These are phyloP conservation scores for Penicillium coffeae DNA, from an alignment of 495 filamentous ascomycete species.

Conservation along the genomic window DNA sequence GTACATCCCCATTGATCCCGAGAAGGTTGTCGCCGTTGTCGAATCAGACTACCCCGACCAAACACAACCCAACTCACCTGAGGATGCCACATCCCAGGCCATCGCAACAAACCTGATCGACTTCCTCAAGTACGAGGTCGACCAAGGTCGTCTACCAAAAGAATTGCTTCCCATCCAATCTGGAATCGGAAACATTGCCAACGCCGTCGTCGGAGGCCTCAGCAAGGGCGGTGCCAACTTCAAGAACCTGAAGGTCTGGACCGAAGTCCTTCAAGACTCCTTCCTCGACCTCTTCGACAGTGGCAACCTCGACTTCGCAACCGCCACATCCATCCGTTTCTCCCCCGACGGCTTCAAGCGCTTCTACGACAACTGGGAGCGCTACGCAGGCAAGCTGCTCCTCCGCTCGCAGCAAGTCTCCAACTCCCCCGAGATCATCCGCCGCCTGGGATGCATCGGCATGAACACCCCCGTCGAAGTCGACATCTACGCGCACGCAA, in stretches of 20 bases:
- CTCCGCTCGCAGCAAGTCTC: slow-evolving; percentile 83
- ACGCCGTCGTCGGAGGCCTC: slow-evolving; percentile 84
- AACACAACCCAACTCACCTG: slow-evolving; percentile 71
- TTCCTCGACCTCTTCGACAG: slow-evolving; percentile 94
- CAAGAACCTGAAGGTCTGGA: slow-evolving; percentile 87
- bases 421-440: slow-evolving; percentile 94
- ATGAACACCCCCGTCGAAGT: slow-evolving; percentile 97
- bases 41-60: slow-evolving; percentile 83
- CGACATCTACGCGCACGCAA: slow-evolving; percentile 92
- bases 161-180: slow-evolving; percentile 82
- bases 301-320: slow-evolving; percentile 86
- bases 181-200: slow-evolving; percentile 92
- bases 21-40: slow-evolving; percentile 81
- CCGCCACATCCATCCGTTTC: slow-evolving; percentile 87
- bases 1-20: slow-evolving; percentile 84
- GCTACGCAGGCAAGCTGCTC: slow-evolving; percentile 78
- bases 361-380: slow-evolving; percentile 84
- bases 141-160: slow-evolving; percentile 68
- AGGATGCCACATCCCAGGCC: slow-evolving; percentile 64
- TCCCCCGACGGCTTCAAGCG: slow-evolving; percentile 88
- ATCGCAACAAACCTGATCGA: slow-evolving; percentile 83
- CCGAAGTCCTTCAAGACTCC: slow-evolving; percentile 88
- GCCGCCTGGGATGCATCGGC: slow-evolving; percentile 80
- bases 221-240: slow-evolving; percentile 73
- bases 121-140: slow-evolving; percentile 80